These are phyloP conservation scores for Gnaphalium uliginosum DNA, from an alignment of 129 eudicot species.

Conservation along the genomic window DNA sequence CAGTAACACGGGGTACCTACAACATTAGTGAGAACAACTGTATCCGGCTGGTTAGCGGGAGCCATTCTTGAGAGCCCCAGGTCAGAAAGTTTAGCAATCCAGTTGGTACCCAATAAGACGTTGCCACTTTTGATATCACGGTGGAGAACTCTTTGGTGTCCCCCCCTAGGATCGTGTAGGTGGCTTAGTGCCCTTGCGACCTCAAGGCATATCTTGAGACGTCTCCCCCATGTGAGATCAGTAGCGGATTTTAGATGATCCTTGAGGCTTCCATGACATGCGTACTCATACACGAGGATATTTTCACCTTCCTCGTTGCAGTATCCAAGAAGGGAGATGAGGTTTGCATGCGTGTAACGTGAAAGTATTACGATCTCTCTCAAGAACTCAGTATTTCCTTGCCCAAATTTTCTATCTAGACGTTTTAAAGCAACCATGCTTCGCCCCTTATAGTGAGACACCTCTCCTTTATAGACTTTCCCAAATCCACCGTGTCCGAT, in stretches of 20 bases:
- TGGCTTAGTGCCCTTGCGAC: constrained; percentile 32
- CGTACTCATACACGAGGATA: constrained; percentile 5
- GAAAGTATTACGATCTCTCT: constrained; percentile 15
- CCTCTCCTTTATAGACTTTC: no score
- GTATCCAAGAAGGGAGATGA: constrained; percentile 20
- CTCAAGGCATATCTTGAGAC: constrained; percentile 30
- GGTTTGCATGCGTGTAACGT: constrained; percentile 8
- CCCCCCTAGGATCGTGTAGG: constrained; percentile 31
- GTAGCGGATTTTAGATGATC: background rate
- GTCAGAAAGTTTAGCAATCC: constrained; percentile 37
- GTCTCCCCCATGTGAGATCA: constrained; percentile 30
- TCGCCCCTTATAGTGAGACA: no score
- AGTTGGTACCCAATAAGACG: constrained; percentile 33
- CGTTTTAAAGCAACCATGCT: background rate
- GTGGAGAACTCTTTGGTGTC: constrained; percentile 36
- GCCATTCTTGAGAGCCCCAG: constrained; percentile 25
- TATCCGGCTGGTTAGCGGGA: constrained; percentile 7
- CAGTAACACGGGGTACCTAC: constrained; percentile 20
- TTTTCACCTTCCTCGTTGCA: constrained; percentile 9
- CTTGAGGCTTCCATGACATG: constrained; percentile 13
- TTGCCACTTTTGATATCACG: constrained; percentile 36
- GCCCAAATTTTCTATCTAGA: background rate
- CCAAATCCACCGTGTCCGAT: no score
- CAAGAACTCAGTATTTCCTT: constrained; percentile 9
- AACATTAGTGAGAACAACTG: background rate